Evolutionary conservation across 2,329 filamentous ascomycete genomes (phyloP).

Genomic region (Sporothrix phasma): DNA sequence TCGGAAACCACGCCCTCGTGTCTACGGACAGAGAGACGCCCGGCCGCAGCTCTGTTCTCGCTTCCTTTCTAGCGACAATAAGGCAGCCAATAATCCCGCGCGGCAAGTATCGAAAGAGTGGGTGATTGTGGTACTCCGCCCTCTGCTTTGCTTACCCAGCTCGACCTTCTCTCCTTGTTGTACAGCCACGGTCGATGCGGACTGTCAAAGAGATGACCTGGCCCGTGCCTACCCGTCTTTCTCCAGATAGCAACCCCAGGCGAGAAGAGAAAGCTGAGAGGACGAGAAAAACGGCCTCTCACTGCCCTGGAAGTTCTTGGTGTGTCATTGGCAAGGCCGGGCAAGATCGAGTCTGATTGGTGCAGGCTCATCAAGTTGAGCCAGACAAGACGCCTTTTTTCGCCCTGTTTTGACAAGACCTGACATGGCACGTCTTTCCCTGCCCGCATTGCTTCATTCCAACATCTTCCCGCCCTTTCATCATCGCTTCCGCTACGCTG

Average conservation of each 20-base stretch:
- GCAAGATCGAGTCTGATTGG: not conserved
- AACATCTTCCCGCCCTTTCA: not conserved
- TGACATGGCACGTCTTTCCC: not conserved
- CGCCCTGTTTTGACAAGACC: not conserved
- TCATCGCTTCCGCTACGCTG: not conserved
- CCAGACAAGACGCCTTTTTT: not conserved
- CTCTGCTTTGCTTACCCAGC: not conserved
- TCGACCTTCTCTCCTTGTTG: not conserved
- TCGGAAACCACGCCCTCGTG: not conserved
- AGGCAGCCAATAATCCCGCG: not conserved
- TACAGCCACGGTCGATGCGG: not conserved
- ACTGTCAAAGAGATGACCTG: not conserved
- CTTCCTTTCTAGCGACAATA: not conserved
- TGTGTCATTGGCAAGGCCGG: not conserved
- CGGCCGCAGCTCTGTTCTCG: not conserved
- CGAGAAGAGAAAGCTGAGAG: not conserved
- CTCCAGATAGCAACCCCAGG: not conserved
- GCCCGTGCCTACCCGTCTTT: not conserved
- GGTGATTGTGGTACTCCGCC: not conserved
- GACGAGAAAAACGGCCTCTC: not conserved
- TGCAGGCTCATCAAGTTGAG: not conserved
- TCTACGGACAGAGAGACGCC: not conserved
- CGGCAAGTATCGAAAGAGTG: not conserved
- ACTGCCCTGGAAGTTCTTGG: not conserved
- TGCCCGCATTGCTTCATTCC: not conserved